These are phyloP conservation scores for Nepenthes alata DNA, from an alignment of 179 eudicot genomes.

Conservation along the genomic window DNA sequence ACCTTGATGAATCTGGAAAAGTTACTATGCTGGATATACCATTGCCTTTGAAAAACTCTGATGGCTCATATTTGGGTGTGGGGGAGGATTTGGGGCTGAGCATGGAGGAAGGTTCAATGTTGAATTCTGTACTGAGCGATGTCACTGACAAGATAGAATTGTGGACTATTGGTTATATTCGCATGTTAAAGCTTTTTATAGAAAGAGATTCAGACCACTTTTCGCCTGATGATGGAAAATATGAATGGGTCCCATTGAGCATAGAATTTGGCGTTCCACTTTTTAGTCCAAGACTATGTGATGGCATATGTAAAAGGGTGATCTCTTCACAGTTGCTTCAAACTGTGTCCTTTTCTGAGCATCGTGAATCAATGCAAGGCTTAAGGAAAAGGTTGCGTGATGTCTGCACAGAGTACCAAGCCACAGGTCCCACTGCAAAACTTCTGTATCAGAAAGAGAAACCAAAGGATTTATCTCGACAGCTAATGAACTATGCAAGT, in stretches of 20 bases:
- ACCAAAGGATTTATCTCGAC: constrained; percentile 41
- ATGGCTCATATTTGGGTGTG: constrained; percentile 68
- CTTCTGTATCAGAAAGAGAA: constrained; percentile 74
- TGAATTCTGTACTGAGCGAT: constrained; percentile 41
- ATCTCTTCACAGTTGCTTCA: constrained; percentile 76
- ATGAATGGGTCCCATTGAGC: constrained; percentile 90
- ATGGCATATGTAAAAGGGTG: constrained; percentile 67
- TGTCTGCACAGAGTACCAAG: constrained; percentile 65
- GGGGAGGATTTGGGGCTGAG: constrained; percentile 65
- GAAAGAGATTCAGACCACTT: constrained; percentile 40
- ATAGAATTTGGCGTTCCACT: constrained; percentile 89
- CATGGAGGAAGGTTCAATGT: constrained; percentile 37
- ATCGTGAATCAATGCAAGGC: constrained; percentile 83
- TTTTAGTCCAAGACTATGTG: constrained; percentile 84
- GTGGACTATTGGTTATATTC: constrained; percentile 88
- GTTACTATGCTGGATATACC: constrained; percentile 66
- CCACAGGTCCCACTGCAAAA: constrained; percentile 78
- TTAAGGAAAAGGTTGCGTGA: constrained; percentile 64
- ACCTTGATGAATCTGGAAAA: constrained; percentile 65
- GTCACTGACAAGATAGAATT: constrained; percentile 57
- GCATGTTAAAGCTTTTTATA: constrained; percentile 57
- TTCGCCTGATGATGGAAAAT: constrained; percentile 43
- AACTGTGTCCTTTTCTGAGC: constrained; percentile 45
- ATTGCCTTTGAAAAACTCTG: constrained; percentile 75
- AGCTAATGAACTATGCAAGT: constrained; percentile 84